Evolutionary conservation across 306 rosid species (phyloP), one percentile per base, ranked within the genome.

Genomic region (Prunus mira): DNA sequence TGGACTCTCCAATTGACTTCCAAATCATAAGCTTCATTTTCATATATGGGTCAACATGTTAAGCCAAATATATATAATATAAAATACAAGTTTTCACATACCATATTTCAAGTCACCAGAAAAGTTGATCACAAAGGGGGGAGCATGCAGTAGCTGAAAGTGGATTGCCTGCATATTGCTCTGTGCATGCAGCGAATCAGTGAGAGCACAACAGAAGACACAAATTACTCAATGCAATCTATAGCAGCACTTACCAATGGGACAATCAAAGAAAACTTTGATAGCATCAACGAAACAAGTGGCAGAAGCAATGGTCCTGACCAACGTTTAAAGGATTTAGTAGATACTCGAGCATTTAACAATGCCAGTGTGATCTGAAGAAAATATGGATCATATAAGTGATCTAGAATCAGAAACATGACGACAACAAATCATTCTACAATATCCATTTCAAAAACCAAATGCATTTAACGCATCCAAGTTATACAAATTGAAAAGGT

Each of bases 21-120:
- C 47, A 32, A 62, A 49, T 14, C 15, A 17, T 32, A 46, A 9
- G 32, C 56, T 69, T 19, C 62, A 57, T 17, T 18, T 45, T 7
- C 70, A 49, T 25, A 65, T 7, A 65, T 43, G 68, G 77, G 56
- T 54, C 74, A 52, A 65, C 54, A 50, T 49, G 77, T 18, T 43
- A 77, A 74, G 74, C n/a, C 57, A n/a, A 67, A 72, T 38, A n/a
- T 51, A 15, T 51, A 11, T n/a, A 43, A 58, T 60, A 51, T 28
- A 58, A 5, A 34, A 34, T 45, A 50, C 38, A 77, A 49, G 67
- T 74, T 34, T 68, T 67, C 24, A 61, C 19, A 69, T 90, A 92
- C 98, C 95, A 80, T 85, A 94, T 80, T 94, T 94, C 58, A 94
- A 81, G 90, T 94, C 97, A 66, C 96, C 92, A 19, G 93, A 86